phyloP scores from a whole-genome alignment of 345 rosid genomes.

The Alliaria petiolata region DNA sequence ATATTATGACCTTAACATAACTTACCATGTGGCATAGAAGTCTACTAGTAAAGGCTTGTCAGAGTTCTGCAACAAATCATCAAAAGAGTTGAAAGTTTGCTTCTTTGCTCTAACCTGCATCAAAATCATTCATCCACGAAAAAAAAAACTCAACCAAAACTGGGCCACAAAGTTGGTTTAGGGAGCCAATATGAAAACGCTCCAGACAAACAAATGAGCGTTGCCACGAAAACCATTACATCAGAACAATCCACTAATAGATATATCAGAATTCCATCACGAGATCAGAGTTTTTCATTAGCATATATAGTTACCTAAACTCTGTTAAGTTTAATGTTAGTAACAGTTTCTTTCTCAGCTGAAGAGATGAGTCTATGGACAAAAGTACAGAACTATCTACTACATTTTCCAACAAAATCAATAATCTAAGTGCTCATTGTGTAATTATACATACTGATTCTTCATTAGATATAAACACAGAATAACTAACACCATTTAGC shows the following conservation, averaged over 20 bases:
- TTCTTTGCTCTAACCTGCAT: constrained; percentile 66
- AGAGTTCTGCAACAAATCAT: constrained; percentile 61
- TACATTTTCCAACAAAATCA: too few relatives aligned
- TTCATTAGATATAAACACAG: too few relatives aligned
- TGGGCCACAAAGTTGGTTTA: too few relatives aligned
- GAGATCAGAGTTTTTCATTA: not conserved
- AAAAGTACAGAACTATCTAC: not conserved
- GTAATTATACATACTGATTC: too few relatives aligned
- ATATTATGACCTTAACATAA: not conserved
- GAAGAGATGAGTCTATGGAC: too few relatives aligned
- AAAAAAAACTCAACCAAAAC: too few relatives aligned
- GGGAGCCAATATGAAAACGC: not conserved
- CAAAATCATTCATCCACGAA: not conserved
- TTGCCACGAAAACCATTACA: not conserved
- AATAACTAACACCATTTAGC: too few relatives aligned
- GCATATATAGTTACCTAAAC: too few relatives aligned
- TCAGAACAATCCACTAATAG: not conserved
- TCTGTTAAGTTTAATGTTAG: too few relatives aligned
- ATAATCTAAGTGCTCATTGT: too few relatives aligned
- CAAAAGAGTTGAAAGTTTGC: constrained; percentile 65
- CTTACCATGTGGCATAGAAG: constrained; percentile 86
- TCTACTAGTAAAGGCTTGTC: constrained; percentile 81
- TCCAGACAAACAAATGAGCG: not conserved
- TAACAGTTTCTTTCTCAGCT: too few relatives aligned
- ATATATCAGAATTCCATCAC: not conserved